Percentiles rank a stretch among this genome's conserved stretches.
phyloP scores from a whole-genome alignment of 495 filamentous ascomycete genomes.

The Podospora didyma region DNA sequence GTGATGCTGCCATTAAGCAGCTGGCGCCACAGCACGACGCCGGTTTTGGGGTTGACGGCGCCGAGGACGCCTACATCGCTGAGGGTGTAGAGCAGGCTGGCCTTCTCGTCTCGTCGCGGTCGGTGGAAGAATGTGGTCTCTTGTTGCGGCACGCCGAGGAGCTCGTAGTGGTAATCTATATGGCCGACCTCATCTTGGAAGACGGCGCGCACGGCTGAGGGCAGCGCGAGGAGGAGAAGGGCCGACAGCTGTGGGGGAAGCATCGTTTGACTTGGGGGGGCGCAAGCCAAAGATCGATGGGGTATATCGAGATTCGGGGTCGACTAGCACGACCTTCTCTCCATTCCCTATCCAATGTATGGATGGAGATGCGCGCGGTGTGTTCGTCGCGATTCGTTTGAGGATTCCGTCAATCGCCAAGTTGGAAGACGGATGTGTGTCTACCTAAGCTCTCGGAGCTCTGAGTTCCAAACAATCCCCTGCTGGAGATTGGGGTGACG shows the following conservation, averaged over 20 bases:
- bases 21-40: conserved; percentile 83
- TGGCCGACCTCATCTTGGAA: conserved; percentile 88
- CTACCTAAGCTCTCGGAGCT: not conserved
- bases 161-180: conserved; percentile 88
- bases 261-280: not conserved
- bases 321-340: no score
- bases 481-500: not conserved
- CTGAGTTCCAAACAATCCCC: not conserved
- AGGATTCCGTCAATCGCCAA: not conserved
- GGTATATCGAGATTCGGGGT: not conserved
- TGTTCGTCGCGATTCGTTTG: no score
- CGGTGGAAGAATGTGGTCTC: conserved; percentile 93
- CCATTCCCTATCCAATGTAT: no score
- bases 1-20: conserved; percentile 41
- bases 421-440: not conserved
- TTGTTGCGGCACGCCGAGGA: conserved; percentile 75
- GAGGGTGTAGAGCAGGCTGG: conserved; percentile 86
- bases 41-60: conserved; percentile 84
- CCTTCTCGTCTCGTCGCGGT: conserved; percentile 73
- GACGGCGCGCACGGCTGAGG: conserved; percentile 56
- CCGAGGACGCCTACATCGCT: conserved; percentile 77
- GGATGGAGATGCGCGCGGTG: no score
- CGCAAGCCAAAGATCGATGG: not conserved
- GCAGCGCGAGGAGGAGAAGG: conserved; percentile 29
- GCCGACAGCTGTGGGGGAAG: conserved; percentile 15